Conservation (phyloP, 225 moss, liverwort and hornwort genomes). For the Sphagnum contortum region DNA sequence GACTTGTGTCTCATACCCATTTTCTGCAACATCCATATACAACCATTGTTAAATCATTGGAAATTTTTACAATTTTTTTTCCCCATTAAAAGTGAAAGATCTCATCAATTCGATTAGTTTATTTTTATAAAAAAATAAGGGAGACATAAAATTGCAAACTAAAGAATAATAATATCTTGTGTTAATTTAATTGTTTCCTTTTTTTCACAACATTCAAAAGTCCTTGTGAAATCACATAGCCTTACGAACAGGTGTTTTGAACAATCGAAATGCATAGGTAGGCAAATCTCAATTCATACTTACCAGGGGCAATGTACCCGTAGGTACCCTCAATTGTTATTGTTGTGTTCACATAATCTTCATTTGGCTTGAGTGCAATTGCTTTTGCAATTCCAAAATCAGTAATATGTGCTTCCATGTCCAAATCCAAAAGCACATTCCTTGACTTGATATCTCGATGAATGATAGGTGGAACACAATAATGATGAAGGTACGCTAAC, state of each 20-base stretch:
- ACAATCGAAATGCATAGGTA: too few relatives aligned
- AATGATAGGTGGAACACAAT: slow-evolving; percentile 47
- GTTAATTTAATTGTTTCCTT: neutral
- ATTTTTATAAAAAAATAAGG: neutral
- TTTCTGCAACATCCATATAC: slow-evolving; percentile 23
- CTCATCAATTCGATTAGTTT: neutral
- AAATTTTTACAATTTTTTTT: too few relatives aligned
- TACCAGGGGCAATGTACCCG: slow-evolving; percentile 73
- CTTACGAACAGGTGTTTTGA: neutral
- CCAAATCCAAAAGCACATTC: slow-evolving; percentile 57
- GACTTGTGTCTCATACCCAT: slow-evolving; percentile 32
- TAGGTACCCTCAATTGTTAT: slow-evolving; percentile 42
- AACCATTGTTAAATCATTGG: too few relatives aligned
- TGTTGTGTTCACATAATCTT: slow-evolving; percentile 20
- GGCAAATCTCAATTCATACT: neutral
- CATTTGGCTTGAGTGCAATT: slow-evolving; percentile 40
- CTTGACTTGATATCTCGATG: slow-evolving; percentile 64
- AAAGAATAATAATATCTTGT: neutral
- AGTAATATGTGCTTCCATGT: slow-evolving; percentile 53
- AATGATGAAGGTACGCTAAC: slow-evolving; percentile 65
- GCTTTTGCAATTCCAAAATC: slow-evolving; percentile 63
- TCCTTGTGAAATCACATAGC: neutral
- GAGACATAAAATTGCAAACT: too few relatives aligned
- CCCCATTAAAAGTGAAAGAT: neutral
- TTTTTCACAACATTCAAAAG: neutral